Base-by-base conservation (phyloP, 257 asterid species). In the Jaltomata sinuosa region DNA sequence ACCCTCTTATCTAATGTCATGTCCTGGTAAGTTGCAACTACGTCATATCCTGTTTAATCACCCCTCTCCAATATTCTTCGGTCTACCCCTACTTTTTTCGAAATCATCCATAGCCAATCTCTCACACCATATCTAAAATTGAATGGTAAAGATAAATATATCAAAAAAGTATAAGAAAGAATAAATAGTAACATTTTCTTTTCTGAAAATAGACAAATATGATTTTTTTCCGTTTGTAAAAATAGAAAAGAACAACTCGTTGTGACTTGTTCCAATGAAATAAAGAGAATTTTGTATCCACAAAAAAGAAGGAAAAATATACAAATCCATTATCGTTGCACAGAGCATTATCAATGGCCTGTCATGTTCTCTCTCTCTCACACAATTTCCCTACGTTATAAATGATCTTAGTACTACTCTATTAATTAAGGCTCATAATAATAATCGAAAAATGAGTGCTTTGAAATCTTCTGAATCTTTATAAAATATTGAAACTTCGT, bases 401-500 rank as follows among this genome's bases (percentile, higher is more conserved):
- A 72, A 72, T 25, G 36, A 42, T 69, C 4, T 38, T 34, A 36
- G 45, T 67, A 32, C n/a, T 67, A 65, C 3, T 0, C 1, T 31
- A 36, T 19, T 68, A 19, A 69, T 32, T 19, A 69, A 36, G 18
- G 29, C 50, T 21, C 21, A n/a, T 38, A 21, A 9, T 34, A 36
- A 34, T 69, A 69, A 19, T 29, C 8, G 52, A 36, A 69, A 38
- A 69, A 19, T 69, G 19, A 71, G 36, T 22, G 32, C 69, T 27
- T 5, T 29, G 38, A 62, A 14, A 62, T 62, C 40, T 62, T 76
- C 6, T 61, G 76, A 62, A 74, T 74, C 14, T 22, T 22, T 38
- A 11, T 71, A 69, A 4, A 86, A 76, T 90, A 88, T 79, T 88
- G 62, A 85, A 83, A 85, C 49, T 78, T 50, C 84, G 52, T 53